Conservation (phyloP, 2,329 filamentous ascomycete genomes). For the Leptographium radiaticola region DNA sequence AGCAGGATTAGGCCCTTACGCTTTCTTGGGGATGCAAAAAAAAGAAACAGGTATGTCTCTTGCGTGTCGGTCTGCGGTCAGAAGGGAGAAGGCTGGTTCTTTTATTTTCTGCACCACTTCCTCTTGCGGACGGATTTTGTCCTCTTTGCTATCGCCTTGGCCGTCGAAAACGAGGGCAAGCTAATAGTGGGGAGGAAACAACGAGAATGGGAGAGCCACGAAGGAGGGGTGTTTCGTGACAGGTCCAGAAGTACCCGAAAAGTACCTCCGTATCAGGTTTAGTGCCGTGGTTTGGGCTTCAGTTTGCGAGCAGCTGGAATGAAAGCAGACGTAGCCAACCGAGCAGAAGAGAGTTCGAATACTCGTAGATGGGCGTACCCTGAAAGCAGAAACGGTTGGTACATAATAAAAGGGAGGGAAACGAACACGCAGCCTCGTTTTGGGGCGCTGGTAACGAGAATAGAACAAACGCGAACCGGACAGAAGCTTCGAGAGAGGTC, state of each 20-base stretch:
- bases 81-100: not conserved
- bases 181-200: slow-evolving; percentile 1
- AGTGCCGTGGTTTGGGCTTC: not conserved
- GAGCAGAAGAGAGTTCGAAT: not conserved
- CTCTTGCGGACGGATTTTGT: not conserved
- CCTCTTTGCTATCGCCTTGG: not conserved
- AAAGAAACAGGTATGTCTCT: not conserved
- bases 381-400: not conserved
- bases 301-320: too few relatives aligned
- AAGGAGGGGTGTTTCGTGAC: slow-evolving; percentile 3
- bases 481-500: slow-evolving; percentile 3
- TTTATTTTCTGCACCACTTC: not conserved
- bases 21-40: not conserved
- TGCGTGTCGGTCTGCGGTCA: not conserved
- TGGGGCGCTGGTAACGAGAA: not conserved
- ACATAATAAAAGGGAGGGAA: not conserved
- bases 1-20: not conserved
- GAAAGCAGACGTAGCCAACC: not conserved
- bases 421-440: not conserved
- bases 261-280: not conserved
- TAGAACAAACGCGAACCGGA: not conserved
- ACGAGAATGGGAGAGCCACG: not conserved
- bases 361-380: not conserved
- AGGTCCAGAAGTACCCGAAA: not conserved
- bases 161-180: not conserved